These are phyloP conservation scores for Globisporangium takayamanum DNA, from an alignment of 352 stramenopile genomes.

Conservation along the genomic window DNA sequence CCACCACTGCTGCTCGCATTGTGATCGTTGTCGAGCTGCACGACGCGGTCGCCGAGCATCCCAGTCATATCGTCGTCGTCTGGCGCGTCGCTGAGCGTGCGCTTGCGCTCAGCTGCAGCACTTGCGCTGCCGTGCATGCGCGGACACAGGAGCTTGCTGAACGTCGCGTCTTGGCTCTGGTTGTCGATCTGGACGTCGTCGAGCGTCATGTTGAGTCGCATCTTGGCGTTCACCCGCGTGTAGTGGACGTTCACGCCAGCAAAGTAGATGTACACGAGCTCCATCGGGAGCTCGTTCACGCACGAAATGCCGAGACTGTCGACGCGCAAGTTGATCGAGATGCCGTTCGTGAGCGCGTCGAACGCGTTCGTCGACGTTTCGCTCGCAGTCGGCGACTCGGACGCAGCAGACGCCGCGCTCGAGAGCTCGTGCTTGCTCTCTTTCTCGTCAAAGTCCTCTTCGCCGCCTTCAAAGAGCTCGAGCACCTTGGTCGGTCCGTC, in stretches of 20 bases:
- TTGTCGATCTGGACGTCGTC: constrained; percentile 87
- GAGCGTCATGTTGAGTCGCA: constrained; percentile 79
- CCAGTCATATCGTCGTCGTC: constrained; percentile 37
- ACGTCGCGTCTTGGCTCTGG: constrained; percentile 78
- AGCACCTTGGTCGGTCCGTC: constrained; percentile 88
- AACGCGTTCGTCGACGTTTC: constrained; percentile 73
- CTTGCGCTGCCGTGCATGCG: constrained; percentile 33
- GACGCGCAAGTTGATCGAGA: constrained; percentile 63
- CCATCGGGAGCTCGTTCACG: constrained; percentile 81
- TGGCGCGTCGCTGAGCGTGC: constrained; percentile 25
- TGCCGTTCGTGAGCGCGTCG: constrained; percentile 54
- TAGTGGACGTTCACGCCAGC: constrained; percentile 76
- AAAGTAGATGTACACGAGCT: constrained; percentile 84
- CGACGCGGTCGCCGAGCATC: constrained; percentile 28
- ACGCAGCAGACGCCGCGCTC: constrained; percentile 51
- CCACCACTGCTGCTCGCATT: constrained; percentile 17
- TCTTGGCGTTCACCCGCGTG: constrained; percentile 72
- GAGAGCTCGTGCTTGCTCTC: constrained; percentile 77
- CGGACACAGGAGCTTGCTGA: constrained; percentile 77
- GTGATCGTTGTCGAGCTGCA: constrained; percentile 17
- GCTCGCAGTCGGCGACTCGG: constrained; percentile 59
- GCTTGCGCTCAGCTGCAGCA: constrained; percentile 24
- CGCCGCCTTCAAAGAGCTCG: constrained; percentile 85
- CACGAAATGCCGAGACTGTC: constrained; percentile 82
- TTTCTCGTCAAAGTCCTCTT: constrained; percentile 83